These are phyloP conservation scores for Pholiota molesta DNA, from an alignment of 768 basidiomycete species.

Conservation along the genomic window DNA sequence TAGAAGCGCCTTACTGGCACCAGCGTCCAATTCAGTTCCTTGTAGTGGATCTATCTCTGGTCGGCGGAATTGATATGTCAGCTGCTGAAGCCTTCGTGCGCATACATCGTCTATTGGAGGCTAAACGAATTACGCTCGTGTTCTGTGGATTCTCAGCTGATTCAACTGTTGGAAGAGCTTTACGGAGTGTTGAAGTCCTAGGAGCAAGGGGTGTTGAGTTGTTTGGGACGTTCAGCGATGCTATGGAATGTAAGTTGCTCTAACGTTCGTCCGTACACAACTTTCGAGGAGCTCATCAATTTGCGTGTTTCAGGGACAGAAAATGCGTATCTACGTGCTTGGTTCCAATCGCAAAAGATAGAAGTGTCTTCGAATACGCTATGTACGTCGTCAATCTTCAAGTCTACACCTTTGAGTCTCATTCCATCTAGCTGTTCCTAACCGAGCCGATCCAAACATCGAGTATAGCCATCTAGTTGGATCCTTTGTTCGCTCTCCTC, in stretches of 20 bases:
- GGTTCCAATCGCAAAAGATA: slow-evolving; percentile 69
- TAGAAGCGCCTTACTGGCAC: slow-evolving; percentile 73
- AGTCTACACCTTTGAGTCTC: neutral
- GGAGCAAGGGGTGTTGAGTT: slow-evolving; percentile 79
- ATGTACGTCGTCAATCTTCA: slow-evolving; percentile 30
- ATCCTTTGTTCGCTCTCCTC: slow-evolving; percentile 63
- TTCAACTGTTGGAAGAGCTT: slow-evolving; percentile 68
- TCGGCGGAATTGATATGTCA: slow-evolving; percentile 91
- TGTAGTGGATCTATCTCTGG: slow-evolving; percentile 83
- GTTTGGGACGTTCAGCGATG: slow-evolving; percentile 83
- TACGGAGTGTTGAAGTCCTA: slow-evolving; percentile 80
- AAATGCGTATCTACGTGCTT: slow-evolving; percentile 85
- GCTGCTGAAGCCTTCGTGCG: slow-evolving; percentile 95
- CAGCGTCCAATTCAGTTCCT: slow-evolving; percentile 86
- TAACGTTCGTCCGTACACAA: neutral
- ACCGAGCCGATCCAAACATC: slow-evolving; percentile 54
- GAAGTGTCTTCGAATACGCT: slow-evolving; percentile 49
- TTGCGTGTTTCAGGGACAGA: slow-evolving; percentile 69
- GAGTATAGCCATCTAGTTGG: slow-evolving; percentile 44
- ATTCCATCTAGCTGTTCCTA: slow-evolving; percentile 51
- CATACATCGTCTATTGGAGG: slow-evolving; percentile 77
- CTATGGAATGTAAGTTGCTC: slow-evolving; percentile 79
- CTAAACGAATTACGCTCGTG: slow-evolving; percentile 80
- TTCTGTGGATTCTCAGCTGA: slow-evolving; percentile 80
- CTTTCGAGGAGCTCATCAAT: neutral